Base-by-base conservation (phyloP, 2,329 filamentous ascomycete genomes). In the Colletotrichum noveboracense region DNA sequence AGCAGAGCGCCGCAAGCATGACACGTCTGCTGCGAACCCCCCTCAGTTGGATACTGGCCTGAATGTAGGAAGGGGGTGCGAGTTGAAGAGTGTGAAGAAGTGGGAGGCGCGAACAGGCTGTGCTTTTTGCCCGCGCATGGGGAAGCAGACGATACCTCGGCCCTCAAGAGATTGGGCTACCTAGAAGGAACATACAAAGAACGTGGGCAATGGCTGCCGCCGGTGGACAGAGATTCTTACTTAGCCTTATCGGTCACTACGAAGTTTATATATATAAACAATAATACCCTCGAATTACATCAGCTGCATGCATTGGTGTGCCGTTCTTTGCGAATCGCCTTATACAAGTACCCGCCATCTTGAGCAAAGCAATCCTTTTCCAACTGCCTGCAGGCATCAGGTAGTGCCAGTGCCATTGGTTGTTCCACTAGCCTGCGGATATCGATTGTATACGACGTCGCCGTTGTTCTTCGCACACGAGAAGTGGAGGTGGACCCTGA, bases 221-320 rank as follows among this genome's bases (percentile, higher is more conserved):
- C 38, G 13, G 18, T 66, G 62, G 34, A 28, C 60, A 24, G 24
- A 28, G 8, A 36, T n/a, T 16, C n/a, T n/a, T 16, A 64, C n/a
- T n/a, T 16, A 64, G 32, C 9, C 21, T 24, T 26, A n/a, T 30
- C n/a, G 36, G 26, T 21, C 38, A 55, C 26, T 21, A 36, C 48
- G 48, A 38, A 28, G 21, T 18, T 26, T 28, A 34, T 34, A 69
- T 60, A 24, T 34, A 32, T 43, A 43, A 43, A 70, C 61, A 32
- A 70, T 61, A 55, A 70, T 70, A 70, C 66, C 66, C 66, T 61
- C 16, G 48, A 67, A 67, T 67, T 67, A 21, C n/a, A 55, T 14
- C 28, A 21, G n/a, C 38, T 43, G 38, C 18, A n/a, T 43, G 38
- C 18, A 18, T 43, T n/a, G 38, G 18, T n/a, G 18, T 43, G 18